phyloP scores from a whole-genome alignment of 2,329 filamentous ascomycete species.

The Ustilaginoidea virens region DNA sequence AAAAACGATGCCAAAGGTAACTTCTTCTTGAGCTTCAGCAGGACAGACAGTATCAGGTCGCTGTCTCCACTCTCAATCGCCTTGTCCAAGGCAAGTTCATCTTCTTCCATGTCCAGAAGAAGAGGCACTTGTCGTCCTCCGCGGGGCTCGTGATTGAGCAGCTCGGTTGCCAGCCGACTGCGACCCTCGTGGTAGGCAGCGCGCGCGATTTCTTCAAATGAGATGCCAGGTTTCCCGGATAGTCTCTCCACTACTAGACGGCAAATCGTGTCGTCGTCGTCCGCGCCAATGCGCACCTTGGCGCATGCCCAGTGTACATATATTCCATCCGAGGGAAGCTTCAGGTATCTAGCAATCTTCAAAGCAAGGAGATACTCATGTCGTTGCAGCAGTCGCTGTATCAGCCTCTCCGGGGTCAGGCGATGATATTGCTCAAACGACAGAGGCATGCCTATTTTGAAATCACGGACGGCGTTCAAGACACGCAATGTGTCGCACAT shows the following conservation, averaged over 20 bases:
- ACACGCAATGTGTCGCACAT: constrained; percentile 93
- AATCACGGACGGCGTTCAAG: constrained; percentile 81
- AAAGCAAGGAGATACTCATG: constrained; percentile 85
- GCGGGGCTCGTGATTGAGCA: constrained; percentile 85
- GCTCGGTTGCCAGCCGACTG: constrained; percentile 70
- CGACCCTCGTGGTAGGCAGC: constrained; percentile 91
- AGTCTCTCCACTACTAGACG: constrained; percentile 74
- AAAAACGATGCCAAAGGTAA: constrained; percentile 85
- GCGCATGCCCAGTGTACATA: constrained; percentile 95
- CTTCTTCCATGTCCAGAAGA: constrained; percentile 87
- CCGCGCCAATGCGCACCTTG: constrained; percentile 73
- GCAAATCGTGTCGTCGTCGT: constrained; percentile 80
- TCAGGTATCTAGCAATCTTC: constrained; percentile 74
- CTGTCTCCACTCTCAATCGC: constrained; percentile 92
- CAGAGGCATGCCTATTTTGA: constrained; percentile 75
- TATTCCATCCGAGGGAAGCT: constrained; percentile 73
- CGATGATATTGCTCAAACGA: constrained; percentile 91
- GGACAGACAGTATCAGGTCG: constrained; percentile 79
- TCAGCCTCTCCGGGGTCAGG: constrained; percentile 76
- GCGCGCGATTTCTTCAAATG: constrained; percentile 85
- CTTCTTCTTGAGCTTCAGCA: constrained; percentile 79
- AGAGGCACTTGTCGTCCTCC: constrained; percentile 94
- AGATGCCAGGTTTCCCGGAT: constrained; percentile 78
- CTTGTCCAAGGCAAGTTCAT: constrained; percentile 88
- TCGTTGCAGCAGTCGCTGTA: constrained; percentile 71